Base-by-base conservation (phyloP, 1,284 basidiomycete species). In the Heliocybe sulcata region DNA sequence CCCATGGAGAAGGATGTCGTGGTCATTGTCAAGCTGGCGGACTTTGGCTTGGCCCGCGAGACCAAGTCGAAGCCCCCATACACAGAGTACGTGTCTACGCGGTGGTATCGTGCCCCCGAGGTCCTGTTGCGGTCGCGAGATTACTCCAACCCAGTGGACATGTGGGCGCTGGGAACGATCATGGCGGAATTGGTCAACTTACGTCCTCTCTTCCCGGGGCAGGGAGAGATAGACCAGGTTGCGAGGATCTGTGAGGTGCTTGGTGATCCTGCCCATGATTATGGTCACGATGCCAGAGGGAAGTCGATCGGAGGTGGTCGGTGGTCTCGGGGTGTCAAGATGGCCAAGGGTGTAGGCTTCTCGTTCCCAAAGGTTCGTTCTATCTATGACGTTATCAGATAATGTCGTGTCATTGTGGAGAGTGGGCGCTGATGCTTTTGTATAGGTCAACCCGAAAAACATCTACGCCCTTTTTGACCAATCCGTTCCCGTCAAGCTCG, bases 81-180 rank as follows among this genome's bases (percentile, higher is more conserved):
- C 68, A 98, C 96, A 25, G 96, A 98, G 73, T 99, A 99, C 67
- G 97, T 99, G 25, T 94, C 94, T 26, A 99, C 97, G 25, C 81
- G 97, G 48, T 99, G 97, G 97, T 99, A 99, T 72, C 91, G 97
- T 57, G 97, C 97, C 0, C 97, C 97, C 14, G 97, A 99, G 70
- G 94, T 99, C 2, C 77, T 99, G 20, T 79, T 99, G 35, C 81
- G 94, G 56, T 92, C 93, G 63, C 81, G 85, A 56, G 88, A 97
- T 67, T 99, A 99, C 67, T 94, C 92, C 16, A 91, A 91, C 62
- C 94, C 97, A 0, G 96, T 99, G 33, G 97, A 99, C 69, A 93
- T 98, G 88, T 99, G 97, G 97, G 97, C 97, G 1, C 75, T 99
- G 49, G 97, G 97, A 22, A 96, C 97, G 3, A 99, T 99, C 68